A percentile compares a stretch with the other conserved stretches of the same genome.
Conservation (phyloP, 208 protist genomes). For the Trypanosoma scelopori region DNA sequence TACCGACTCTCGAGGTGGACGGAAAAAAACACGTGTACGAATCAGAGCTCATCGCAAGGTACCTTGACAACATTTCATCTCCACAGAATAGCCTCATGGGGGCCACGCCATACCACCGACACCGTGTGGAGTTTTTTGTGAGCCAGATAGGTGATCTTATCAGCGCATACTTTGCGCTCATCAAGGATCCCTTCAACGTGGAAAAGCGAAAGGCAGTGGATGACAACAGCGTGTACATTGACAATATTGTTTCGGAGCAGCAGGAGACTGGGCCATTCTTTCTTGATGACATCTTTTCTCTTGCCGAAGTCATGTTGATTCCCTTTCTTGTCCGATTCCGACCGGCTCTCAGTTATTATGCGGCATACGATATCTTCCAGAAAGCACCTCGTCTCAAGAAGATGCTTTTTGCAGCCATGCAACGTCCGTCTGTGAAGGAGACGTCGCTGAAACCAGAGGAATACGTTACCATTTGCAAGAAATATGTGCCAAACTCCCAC, state of each 20-base stretch:
- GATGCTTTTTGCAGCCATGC: constrained; percentile 40
- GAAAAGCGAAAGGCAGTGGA: constrained; percentile 53
- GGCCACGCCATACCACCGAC: constrained; percentile 41
- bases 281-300: constrained; percentile 70
- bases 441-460: constrained; percentile 41
- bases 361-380: constrained; percentile 65
- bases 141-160: constrained; percentile 59
- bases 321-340: constrained; percentile 72
- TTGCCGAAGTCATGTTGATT: constrained; percentile 68
- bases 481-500: constrained; percentile 38
- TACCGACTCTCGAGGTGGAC: constrained; percentile 66
- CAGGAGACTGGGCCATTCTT: constrained; percentile 58
- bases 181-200: constrained; percentile 55
- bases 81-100: constrained; percentile 41
- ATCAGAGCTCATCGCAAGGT: constrained; percentile 70
- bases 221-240: constrained; percentile 62
- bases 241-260: constrained; percentile 54
- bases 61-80: constrained; percentile 53
- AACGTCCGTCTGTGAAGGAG: constrained; percentile 54
- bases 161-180: constrained; percentile 38
- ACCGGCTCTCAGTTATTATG: constrained; percentile 53
- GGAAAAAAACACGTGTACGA: constrained; percentile 54
- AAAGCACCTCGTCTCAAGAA: constrained; percentile 61
- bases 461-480: constrained; percentile 29
- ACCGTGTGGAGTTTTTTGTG: constrained; percentile 77